Conservation (phyloP, 805 yeast species). For the Metschnikowia continentalis region DNA sequence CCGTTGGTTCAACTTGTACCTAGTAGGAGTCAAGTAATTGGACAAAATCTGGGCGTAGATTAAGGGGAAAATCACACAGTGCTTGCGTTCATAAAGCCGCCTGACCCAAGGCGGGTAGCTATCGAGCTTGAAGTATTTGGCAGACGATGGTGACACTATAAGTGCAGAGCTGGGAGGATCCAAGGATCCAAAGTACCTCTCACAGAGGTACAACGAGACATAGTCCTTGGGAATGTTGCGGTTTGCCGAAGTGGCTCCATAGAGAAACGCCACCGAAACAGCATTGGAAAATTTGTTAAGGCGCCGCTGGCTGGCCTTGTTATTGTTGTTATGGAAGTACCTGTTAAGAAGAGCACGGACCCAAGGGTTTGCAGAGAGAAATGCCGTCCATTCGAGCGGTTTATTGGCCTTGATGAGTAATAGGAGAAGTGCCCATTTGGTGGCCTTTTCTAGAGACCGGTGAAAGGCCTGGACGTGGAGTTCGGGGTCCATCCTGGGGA, state of each 20-base stretch:
- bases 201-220: conserved; percentile 29
- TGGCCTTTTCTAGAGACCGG: conserved; percentile 19
- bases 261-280: conserved; percentile 22
- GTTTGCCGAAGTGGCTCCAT: conserved; percentile 24
- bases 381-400: conserved; percentile 28
- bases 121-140: conserved; percentile 24
- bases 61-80: conserved; percentile 31
- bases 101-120: conserved; percentile 20
- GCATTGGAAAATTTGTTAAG: conserved; percentile 22
- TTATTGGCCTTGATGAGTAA: conserved; percentile 22
- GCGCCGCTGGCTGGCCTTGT: conserved; percentile 13
- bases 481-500: neutral
- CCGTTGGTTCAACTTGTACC: conserved; percentile 30
- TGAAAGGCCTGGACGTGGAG: neutral
- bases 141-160: conserved; percentile 25
- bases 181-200: conserved; percentile 27
- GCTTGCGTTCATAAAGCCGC: conserved; percentile 27
- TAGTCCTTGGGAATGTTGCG: conserved; percentile 36
- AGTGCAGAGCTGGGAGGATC: conserved; percentile 33
- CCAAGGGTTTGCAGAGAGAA: conserved; percentile 30
- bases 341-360: conserved; percentile 16
- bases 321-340: neutral
- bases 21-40: conserved; percentile 39
- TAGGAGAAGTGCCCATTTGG: conserved; percentile 26
- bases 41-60: conserved; percentile 38